phyloP scores from a whole-genome alignment of 208 protist species.

The Leishmania guyanensis region DNA sequence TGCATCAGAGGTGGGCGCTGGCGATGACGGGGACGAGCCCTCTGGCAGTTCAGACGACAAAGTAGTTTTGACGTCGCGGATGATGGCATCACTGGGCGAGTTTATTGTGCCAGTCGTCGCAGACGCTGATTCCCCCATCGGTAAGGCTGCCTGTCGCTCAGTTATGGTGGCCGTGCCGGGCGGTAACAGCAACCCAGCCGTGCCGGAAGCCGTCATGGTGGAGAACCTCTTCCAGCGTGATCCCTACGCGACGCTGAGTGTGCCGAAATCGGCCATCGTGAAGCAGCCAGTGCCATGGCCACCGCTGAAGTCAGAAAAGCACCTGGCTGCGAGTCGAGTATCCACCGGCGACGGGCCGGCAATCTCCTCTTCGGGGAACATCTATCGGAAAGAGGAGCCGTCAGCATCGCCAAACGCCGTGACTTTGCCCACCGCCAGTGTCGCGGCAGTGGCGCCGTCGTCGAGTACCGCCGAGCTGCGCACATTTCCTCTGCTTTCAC shows the following conservation, averaged over 20 bases:
- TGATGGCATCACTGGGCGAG: constrained; percentile 46
- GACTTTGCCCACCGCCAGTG: not conserved
- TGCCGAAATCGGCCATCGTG: constrained; percentile 7
- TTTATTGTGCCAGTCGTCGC: constrained; percentile 37
- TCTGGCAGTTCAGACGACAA: not conserved
- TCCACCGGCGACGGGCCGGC: too few relatives aligned
- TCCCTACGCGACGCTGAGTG: constrained; percentile 13
- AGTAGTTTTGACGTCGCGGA: constrained; percentile 20
- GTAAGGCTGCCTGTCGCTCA: constrained; percentile 25
- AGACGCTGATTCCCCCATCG: constrained; percentile 23
- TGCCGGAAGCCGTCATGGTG: constrained; percentile 38
- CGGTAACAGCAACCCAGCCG: constrained; percentile 28
- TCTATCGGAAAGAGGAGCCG: too few relatives aligned
- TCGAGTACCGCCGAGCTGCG: not conserved
- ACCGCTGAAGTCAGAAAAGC: not conserved
- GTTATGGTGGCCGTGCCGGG: constrained; percentile 30
- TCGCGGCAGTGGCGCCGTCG: too few relatives aligned
- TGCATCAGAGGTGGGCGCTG: not conserved
- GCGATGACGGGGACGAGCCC: not conserved
- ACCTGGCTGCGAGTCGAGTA: not conserved
- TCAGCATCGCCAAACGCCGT: not conserved
- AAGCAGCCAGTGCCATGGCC: not conserved
- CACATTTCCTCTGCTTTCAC: not conserved
- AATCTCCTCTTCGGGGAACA: not conserved
- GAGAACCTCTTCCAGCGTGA: constrained; percentile 34